A percentile compares a stretch with the other conserved stretches of the same genome.
Conservation (phyloP, 2,329 filamentous ascomycete genomes). For the Emergomyces pasteurianus region DNA sequence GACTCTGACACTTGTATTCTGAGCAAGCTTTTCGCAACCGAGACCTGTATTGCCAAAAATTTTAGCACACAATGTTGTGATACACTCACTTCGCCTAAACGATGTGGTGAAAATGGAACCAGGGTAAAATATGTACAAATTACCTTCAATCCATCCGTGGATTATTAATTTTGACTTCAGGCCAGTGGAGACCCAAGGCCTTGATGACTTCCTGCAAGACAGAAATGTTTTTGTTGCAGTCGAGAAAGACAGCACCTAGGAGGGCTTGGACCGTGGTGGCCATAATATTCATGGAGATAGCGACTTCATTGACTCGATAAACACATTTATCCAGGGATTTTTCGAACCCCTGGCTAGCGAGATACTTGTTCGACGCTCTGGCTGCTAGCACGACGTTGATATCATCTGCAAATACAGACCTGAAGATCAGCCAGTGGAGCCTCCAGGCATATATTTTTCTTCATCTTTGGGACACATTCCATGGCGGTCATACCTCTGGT, state of each 20-base stretch:
- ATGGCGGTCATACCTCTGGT: conserved; percentile 1
- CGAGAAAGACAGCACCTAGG: conserved; percentile 23
- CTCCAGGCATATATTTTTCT: not conserved
- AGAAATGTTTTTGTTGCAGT: conserved; percentile 13
- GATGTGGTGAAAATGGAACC: not conserved
- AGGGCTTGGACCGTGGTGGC: conserved; percentile 23
- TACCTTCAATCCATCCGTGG: not conserved
- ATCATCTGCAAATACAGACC: not conserved
- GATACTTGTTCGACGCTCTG: not conserved
- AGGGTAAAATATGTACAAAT: not conserved
- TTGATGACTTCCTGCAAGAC: conserved; percentile 6
- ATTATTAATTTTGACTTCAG: not conserved
- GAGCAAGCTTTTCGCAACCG: not conserved
- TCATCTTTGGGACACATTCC: not conserved
- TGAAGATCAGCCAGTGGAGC: not conserved
- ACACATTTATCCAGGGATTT: conserved; percentile 6
- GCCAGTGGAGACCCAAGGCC: conserved; percentile 7
- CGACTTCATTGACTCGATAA: not conserved
- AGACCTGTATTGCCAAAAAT: not conserved
- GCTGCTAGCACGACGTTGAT: not conserved
- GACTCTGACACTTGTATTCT: not conserved
- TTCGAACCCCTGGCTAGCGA: not conserved
- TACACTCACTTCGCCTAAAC: not conserved
- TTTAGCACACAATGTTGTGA: not conserved
- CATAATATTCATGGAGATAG: conserved; percentile 14